These are phyloP conservation scores for Penicillium sclerotiorum DNA, from an alignment of 2,329 filamentous ascomycete species.

Conservation along the genomic window DNA sequence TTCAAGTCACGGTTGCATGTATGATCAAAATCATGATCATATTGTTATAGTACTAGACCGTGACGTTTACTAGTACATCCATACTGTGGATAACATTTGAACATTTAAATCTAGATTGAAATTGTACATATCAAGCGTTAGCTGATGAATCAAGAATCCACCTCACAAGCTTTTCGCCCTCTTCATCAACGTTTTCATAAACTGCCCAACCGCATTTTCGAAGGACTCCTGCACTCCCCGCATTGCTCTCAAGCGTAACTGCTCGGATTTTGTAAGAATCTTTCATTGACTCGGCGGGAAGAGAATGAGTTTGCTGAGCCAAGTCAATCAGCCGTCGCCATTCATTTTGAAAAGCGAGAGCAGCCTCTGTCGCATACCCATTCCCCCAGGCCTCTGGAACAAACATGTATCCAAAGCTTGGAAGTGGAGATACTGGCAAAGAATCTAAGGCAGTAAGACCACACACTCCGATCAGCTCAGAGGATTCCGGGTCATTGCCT, in stretches of 20 bases:
- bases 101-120: too few relatives aligned
- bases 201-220: slow-evolving; percentile 1
- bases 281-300: not conserved
- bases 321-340: not conserved
- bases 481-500: not conserved
- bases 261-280: not conserved
- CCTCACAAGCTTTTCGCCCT: not conserved
- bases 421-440: not conserved
- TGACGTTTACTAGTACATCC: too few relatives aligned
- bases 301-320: not conserved
- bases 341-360: not conserved
- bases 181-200: not conserved
- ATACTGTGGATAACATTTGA: too few relatives aligned
- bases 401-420: slow-evolving; percentile 3
- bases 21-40: too few relatives aligned
- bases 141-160: not conserved
- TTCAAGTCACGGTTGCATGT: too few relatives aligned
- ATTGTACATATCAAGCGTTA: not conserved
- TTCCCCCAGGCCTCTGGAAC: slow-evolving; percentile 3
- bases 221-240: not conserved
- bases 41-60: too few relatives aligned
- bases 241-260: not conserved
- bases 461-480: slow-evolving; percentile 2
- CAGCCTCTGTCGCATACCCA: slow-evolving; percentile 5
- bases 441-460: slow-evolving; percentile 1